Evolutionary conservation across 1,284 basidiomycete genomes (phyloP), one percentile per base, ranked within the genome.

Genomic region (Vanrija sp.): DNA sequence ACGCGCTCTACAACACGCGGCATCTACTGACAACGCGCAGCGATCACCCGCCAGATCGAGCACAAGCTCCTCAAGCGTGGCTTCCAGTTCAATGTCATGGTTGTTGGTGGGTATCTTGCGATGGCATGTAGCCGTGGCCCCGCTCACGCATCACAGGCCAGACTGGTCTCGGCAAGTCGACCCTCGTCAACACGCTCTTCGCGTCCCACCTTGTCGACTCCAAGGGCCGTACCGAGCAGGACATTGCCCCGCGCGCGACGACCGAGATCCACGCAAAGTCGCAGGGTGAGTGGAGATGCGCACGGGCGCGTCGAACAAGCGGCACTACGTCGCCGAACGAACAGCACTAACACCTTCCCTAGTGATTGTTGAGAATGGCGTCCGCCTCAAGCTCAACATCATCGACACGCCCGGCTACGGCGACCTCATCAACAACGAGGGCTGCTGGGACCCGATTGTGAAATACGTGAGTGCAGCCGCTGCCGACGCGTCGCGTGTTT

Each of bases 381-480:
- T 98, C 58, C 88, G 87, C 74, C 85, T 98, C 60, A 86, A 91
- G 54, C 81, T 98, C 68, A 98, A 98, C 83, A 97, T 98, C 64
- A 92, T 98, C 66, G 96, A 98, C 78, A 98, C 96, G 6, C 95
- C 95, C 52, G 95, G 96, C 39, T 98, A 96, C 71, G 96, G 94
- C 52, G 96, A 98, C 82, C 90, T 94, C 71, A 86, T 98, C 75
- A 97, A 98, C 85, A 98, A 98, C 77, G 96, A 98, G 77, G 90
- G 90, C 77, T 98, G 96, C 83, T 98, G 95, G 95, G 95, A 98
- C 73, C 90, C 95, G 28, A 97, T 98, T 68, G 84, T 98, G 77
- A 96, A 96, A 80, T 96, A 98, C 79, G 98, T 97, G 80, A 90
- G 70, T 66, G n/a, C 1, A 16, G 14, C 12, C 3, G 21, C 1